Evolutionary conservation across 2,329 filamentous ascomycete species (phyloP), one percentile per base, ranked within the genome.

Genomic region (Teratosphaeria pseudoeucalypti): DNA sequence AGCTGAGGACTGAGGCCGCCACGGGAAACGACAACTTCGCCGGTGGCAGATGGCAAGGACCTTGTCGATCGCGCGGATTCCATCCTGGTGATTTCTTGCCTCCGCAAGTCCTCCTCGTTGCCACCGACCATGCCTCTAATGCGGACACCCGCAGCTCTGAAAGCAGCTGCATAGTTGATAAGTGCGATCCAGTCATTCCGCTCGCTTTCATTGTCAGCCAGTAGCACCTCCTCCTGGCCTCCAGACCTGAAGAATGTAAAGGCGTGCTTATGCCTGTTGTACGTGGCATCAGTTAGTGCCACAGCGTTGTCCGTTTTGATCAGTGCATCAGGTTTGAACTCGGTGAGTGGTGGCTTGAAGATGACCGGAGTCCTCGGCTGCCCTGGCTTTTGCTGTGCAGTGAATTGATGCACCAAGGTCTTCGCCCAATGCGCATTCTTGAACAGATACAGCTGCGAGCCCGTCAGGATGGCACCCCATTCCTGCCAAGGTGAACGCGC

Each of bases 371-470:
- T 85, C 1, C 85, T 85, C 60, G 87, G 83, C 61, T 90, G 83
- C 2, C 88, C 90, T 58, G 87, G 84, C 71, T 88, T 94, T 66
- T 90, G 80, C 68, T 96, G 90, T 12, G 81, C 79, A 54, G 96
- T 91, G 70, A 92, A 87, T 71, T 99, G 94, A 63, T 89, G 83
- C 77, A 97, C 91, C 64, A 99, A 75, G 60, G 83, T 88, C 74
- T 96, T 97, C 37, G 95, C 85, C 92, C 94, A 99, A 23, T 85
- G 81, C 5, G 90, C 88, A 71, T 97, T 96, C 60, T 90, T 87
- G 77, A 97, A 99, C 73, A 99, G 90, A 73, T 96, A 99, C 7
- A 99, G 82, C 70, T 96, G 92, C 6, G 94, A 95, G n/a, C 92
- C 90, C 0, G 94, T 99, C 34, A 99, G 81, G 60, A 99, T 88